Evolutionary conservation across 495 filamentous ascomycete species (phyloP).

Genomic region (Tetracladium marchalianum): DNA sequence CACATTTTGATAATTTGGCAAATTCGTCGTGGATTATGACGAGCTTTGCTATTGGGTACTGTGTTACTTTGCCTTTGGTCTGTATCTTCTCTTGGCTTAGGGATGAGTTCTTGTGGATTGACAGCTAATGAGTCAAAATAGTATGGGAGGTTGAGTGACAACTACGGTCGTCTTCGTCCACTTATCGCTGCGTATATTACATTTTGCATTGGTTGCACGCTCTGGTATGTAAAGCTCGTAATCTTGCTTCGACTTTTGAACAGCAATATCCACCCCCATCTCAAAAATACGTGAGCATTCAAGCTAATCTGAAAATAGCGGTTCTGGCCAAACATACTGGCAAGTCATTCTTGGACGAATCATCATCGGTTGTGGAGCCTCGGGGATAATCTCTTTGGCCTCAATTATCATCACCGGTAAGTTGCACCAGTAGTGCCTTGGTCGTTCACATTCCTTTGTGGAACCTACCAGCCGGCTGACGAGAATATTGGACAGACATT

Average conservation of each 20-base stretch:
- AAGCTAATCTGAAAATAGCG: conserved; percentile 28
- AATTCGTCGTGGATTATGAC: conserved; percentile 26
- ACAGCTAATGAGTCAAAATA: no score
- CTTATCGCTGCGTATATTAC: conserved; percentile 43
- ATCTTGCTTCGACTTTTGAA: background rate
- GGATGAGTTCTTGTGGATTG: conserved; percentile 6
- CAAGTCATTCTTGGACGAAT: conserved; percentile 47
- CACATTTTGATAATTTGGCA: conserved; percentile 16
- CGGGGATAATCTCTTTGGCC: conserved; percentile 46
- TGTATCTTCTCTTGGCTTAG: conserved; percentile 8
- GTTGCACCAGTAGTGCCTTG: no score
- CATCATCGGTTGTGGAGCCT: conserved; percentile 48
- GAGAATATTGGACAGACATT: no score
- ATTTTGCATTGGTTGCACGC: conserved; percentile 24
- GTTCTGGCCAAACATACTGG: conserved; percentile 39
- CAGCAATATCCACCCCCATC: background rate
- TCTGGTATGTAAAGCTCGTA: conserved; percentile 24
- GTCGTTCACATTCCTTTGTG: no score
- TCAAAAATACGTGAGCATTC: background rate
- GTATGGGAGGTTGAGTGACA: conserved; percentile 68
- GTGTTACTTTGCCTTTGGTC: conserved; percentile 27
- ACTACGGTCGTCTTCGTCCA: conserved; percentile 74
- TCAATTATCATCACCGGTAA: conserved; percentile 52
- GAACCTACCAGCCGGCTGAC: no score
- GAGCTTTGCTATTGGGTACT: conserved; percentile 27